phyloP scores from a whole-genome alignment of 305 asterid species.

The Vinca major region DNA sequence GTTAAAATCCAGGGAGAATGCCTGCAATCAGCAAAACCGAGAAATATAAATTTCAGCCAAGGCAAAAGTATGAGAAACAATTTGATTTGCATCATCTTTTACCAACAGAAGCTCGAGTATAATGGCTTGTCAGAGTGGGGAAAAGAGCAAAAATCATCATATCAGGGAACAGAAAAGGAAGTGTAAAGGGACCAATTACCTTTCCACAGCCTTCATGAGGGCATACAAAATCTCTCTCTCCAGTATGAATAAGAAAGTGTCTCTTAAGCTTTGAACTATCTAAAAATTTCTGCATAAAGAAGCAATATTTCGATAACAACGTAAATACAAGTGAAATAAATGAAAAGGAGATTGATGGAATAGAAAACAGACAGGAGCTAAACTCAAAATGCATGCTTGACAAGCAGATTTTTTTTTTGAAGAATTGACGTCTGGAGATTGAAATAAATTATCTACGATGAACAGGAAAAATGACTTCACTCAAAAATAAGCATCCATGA shows the following conservation, averaged over 20 bases:
- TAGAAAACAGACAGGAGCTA: not conserved
- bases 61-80: not conserved
- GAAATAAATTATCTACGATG: not conserved
- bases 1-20: slow-evolving; percentile 94
- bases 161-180: slow-evolving; percentile 5
- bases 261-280: slow-evolving; percentile 97
- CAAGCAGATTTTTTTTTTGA: not conserved
- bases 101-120: not conserved
- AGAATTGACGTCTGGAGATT: not conserved
- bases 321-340: not conserved
- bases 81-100: not conserved
- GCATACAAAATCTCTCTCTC: slow-evolving; percentile 87
- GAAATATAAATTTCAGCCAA: not conserved
- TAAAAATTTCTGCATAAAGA: slow-evolving; percentile 81
- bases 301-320: slow-evolving; percentile 12
- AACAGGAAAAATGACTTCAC: not conserved
- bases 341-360: not conserved
- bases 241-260: slow-evolving; percentile 93
- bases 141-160: slow-evolving; percentile 6
- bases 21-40: slow-evolving; percentile 36
- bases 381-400: not conserved
- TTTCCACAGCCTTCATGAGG: slow-evolving; percentile 99
- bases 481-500: not conserved
- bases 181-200: slow-evolving; percentile 44
- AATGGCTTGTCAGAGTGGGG: not conserved